These are phyloP conservation scores for Lactarius psammicola DNA, from an alignment of 768 basidiomycete species.

Conservation along the genomic window DNA sequence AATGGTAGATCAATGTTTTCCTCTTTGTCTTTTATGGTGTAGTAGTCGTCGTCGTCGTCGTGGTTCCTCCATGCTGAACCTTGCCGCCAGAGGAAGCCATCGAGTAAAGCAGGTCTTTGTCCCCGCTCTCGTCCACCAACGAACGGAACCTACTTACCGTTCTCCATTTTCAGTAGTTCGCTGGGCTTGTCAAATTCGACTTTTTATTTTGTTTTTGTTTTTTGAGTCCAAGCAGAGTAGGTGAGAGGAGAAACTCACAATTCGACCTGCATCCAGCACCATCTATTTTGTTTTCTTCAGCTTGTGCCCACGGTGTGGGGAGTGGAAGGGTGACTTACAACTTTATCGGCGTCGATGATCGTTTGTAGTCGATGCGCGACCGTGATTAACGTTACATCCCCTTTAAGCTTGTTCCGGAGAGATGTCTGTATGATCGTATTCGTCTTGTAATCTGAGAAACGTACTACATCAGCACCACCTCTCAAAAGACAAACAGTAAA, in stretches of 20 bases:
- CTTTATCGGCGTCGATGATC: no score
- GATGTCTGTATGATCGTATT: slow-evolving; percentile 57
- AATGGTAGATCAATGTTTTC: not conserved
- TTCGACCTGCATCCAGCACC: no score
- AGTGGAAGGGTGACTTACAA: no score
- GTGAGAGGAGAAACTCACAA: not conserved
- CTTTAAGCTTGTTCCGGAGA: slow-evolving; percentile 45
- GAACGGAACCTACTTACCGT: slow-evolving; percentile 37
- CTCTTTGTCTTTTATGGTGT: not conserved
- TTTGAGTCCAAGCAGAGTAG: not conserved
- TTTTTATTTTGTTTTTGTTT: not conserved
- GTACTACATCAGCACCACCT: not conserved
- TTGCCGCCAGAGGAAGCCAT: slow-evolving; percentile 28
- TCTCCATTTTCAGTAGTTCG: slow-evolving; percentile 40
- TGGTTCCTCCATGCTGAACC: not conserved
- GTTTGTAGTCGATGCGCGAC: no score
- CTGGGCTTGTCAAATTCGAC: slow-evolving; percentile 50
- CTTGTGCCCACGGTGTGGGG: no score
- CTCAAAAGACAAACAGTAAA: no score
- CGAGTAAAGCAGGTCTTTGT: slow-evolving; percentile 38
- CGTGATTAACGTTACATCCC: slow-evolving; percentile 51
- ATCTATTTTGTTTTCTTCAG: no score
- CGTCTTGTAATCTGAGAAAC: slow-evolving; percentile 49
- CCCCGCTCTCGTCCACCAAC: slow-evolving; percentile 43
- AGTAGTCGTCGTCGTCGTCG: not conserved